These are phyloP conservation scores for Sphaerulina musiva DNA, from an alignment of 2,329 filamentous ascomycete genomes.

Conservation along the genomic window DNA sequence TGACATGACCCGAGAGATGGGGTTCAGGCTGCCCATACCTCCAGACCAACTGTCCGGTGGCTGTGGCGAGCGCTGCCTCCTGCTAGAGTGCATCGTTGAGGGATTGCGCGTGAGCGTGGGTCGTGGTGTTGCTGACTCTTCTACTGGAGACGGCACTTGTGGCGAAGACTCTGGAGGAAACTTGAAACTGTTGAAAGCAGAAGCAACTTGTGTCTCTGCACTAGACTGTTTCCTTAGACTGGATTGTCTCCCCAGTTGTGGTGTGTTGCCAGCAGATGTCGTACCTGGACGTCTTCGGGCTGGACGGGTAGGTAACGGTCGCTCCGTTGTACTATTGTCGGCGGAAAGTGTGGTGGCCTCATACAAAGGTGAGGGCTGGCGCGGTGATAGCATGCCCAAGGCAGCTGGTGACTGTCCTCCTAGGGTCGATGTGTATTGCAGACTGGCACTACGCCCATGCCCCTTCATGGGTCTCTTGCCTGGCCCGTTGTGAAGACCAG, in stretches of 20 bases:
- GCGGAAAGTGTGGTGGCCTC: constrained; percentile 36
- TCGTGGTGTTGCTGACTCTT: constrained; percentile 7
- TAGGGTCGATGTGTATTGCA: constrained; percentile 60
- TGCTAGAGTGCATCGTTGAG: constrained; percentile 34
- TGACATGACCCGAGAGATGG: constrained; percentile 65
- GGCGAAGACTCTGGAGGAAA: constrained; percentile 24
- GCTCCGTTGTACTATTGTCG: constrained; percentile 4
- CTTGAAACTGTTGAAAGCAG: constrained; percentile 24
- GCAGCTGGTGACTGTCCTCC: constrained; percentile 14
- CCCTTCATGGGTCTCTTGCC: constrained; percentile 50
- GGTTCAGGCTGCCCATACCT: constrained; percentile 48
- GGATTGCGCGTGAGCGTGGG: constrained; percentile 28
- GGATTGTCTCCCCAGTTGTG: constrained; percentile 24
- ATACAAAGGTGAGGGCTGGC: constrained; percentile 40
- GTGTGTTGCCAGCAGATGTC: constrained; percentile 29
- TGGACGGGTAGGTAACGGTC: constrained; percentile 20
- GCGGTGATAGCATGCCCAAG: constrained; percentile 14
- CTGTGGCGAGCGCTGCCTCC: constrained; percentile 29
- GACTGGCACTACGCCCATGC: constrained; percentile 72
- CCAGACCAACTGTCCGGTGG: constrained; percentile 30
- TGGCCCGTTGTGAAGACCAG: constrained; percentile 7
- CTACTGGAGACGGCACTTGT: constrained; percentile 24
- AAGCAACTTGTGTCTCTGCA: constrained; percentile 10
- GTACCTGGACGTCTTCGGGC: constrained; percentile 26
- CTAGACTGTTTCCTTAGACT: constrained; percentile 15